Percentiles rank a stretch among this genome's conserved stretches.
These are phyloP conservation scores for Jacaranda mimosifolia DNA, from an alignment of 257 asterid species.

Conservation along the genomic window DNA sequence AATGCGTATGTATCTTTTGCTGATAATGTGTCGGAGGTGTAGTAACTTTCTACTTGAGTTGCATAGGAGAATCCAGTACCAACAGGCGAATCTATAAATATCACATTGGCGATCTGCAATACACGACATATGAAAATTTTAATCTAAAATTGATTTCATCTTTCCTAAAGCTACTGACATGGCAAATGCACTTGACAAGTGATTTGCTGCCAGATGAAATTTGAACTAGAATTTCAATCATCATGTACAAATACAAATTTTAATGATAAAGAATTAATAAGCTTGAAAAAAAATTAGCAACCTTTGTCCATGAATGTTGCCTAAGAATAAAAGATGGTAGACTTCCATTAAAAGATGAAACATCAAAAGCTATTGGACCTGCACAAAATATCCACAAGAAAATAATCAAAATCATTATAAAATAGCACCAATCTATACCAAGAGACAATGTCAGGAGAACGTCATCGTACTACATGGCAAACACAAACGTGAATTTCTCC, in stretches of 20 bases:
- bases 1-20: conserved; percentile 2
- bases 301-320: conserved; percentile 36
- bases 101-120: conserved; percentile 15
- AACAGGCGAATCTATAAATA: conserved; percentile 30
- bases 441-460: no score
- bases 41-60: not conserved
- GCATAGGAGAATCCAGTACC: conserved; percentile 37
- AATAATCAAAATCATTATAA: not conserved
- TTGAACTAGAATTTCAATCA: not conserved
- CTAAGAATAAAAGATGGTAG: conserved; percentile 5
- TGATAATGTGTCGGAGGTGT: not conserved
- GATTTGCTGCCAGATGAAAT: no score
- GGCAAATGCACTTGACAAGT: no score
- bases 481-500: no score
- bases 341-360: conserved; percentile 25
- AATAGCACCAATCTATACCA: no score
- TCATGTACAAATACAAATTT: no score
- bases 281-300: not conserved
- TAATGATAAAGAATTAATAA: not conserved
- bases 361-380: conserved; percentile 34
- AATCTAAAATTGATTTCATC: not conserved
- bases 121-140: not conserved
- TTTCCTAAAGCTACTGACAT: no score
- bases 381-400: not conserved
- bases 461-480: no score